Evolutionary conservation across 2,329 filamentous ascomycete species (phyloP), one percentile per base, ranked within the genome.

Genomic region (Pleomassaria siparia): DNA sequence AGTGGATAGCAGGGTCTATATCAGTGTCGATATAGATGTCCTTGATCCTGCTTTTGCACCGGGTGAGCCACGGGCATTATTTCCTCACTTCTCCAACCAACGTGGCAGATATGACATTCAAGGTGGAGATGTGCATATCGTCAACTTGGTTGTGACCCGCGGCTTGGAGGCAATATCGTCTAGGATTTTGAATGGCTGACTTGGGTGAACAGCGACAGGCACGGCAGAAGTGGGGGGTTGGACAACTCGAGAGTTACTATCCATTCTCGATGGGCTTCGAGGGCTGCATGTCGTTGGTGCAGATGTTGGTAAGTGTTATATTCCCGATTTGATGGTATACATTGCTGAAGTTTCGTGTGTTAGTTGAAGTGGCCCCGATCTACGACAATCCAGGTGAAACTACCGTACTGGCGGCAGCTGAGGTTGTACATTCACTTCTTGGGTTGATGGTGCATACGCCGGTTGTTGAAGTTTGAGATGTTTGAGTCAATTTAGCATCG

Each of bases 181-280:
- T 7, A 6, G 8, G 20, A 11, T 12, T 3, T 37, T 37, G 12
- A 28, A 25, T 40, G 24, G 29, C 40, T 49, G 20, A 50, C 40
- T 11, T 21, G 35, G 20, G 22, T 33, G 16, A 42, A 61, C 56
- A 69, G 79, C 74, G 8, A 84, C 82, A 0, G 82, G 82, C 2
- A 84, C 82, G 1, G 76, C 81, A 9, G 82, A 85, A 59, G 79
- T 80, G 1, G 82, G 82, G 37, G 82, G 82, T 2, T 85, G 82
- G 82, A 78, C 75, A 0, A 83, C 80, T 0, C 74, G 82, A 29
- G 82, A 85, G 56, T 65, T 85, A 20, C 65, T 82, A 32, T 80
- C 79, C 0, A 80, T 84, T 47, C 65, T 85, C 18, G 80, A 83
- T 54, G 81, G 80, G 1, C 70, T 85, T n/a, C 73, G 73, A 32